A percentile compares a stretch with the other conserved stretches of the same genome.
Conservation (phyloP, 768 basidiomycete genomes). For the Gyrodon lividus region DNA sequence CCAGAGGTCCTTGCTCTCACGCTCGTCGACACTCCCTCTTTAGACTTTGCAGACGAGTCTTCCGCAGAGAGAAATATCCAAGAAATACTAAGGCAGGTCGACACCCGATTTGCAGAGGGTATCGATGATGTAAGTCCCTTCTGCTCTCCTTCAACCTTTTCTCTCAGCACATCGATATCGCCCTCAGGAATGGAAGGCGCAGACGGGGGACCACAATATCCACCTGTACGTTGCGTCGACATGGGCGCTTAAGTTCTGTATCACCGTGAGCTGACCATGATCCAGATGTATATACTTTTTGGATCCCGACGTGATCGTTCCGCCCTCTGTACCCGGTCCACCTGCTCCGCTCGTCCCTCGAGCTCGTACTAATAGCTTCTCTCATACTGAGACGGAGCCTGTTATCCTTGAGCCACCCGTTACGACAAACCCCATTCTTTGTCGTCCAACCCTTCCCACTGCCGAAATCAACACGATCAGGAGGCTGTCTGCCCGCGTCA, state of each 20-base stretch:
- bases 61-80: slow-evolving; percentile 60
- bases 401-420: slow-evolving; percentile 81
- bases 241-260: slow-evolving; percentile 30
- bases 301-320: slow-evolving; percentile 79
- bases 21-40: slow-evolving; percentile 79
- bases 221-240: slow-evolving; percentile 59
- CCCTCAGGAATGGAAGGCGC: slow-evolving; percentile 67
- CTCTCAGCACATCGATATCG: slow-evolving; percentile 16
- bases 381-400: slow-evolving; percentile 69
- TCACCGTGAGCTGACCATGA: slow-evolving; percentile 19
- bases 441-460: slow-evolving; percentile 64
- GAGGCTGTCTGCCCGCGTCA: slow-evolving; percentile 76
- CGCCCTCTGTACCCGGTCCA: slow-evolving; percentile 63
- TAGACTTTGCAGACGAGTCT: slow-evolving; percentile 69
- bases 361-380: slow-evolving; percentile 68
- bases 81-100: slow-evolving; percentile 72
- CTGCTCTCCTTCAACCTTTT: slow-evolving; percentile 18
- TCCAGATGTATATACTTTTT: slow-evolving; percentile 83
- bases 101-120: slow-evolving; percentile 69
- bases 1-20: slow-evolving; percentile 58
- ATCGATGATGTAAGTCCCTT: slow-evolving; percentile 68
- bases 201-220: slow-evolving; percentile 72
- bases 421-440: slow-evolving; percentile 66
- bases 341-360: slow-evolving; percentile 68
- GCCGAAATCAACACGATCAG: slow-evolving; percentile 77